Evolutionary conservation across 2,329 filamentous ascomycete species (phyloP), one percentile per base, ranked within the genome.

Genomic region (Teratosphaeria viscida): DNA sequence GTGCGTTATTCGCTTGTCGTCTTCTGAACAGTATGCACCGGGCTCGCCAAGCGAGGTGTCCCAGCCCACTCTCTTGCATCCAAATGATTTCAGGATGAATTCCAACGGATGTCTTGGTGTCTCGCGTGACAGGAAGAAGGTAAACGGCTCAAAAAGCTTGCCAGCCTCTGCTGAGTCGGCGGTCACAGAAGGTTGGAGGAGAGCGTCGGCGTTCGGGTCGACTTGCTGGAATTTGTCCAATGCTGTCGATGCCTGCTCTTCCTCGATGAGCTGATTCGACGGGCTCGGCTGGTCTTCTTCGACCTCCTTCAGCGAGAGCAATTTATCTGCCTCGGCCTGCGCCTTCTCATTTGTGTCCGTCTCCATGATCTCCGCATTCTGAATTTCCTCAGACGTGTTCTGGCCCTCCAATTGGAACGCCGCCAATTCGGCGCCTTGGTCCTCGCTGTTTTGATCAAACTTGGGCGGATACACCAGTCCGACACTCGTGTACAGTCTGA

Each of bases 41-140:
- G 68, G 66, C 63, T 91, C 92, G 57, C 94, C 94, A 23, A 96
- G 82, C 26, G 95, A 87, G 35, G 85, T 82, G 71, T 97, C 92
- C 94, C 94, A 99, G 52, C 92, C 94, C 66, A 99, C 87, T 53
- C 92, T 85, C 79, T 92, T 96, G 80, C 92, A 97, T 64, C 94
- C 94, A 71, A 97, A 99, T 2, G 92, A 84, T 71, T 92, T 88
- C 57, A 99, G 82, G 58, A 99, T 83, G 72, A 99, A 96, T 74
- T 99, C 94, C 26, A 99, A 80, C 2, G 94, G 85, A 65, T 91
- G 88, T 65, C 92, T 85, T 14, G 94, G 94, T 3, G 92, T 92
- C 77, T 99, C 94, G 68, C 94, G 88, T 43, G 92, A 96, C 52
- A 99, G 83, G 77, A 87, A 99, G 77, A 99, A 86, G 35, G 91